Base-by-base conservation (phyloP, 352 stramenopile genomes). In the Pythium vanterpoolii region DNA sequence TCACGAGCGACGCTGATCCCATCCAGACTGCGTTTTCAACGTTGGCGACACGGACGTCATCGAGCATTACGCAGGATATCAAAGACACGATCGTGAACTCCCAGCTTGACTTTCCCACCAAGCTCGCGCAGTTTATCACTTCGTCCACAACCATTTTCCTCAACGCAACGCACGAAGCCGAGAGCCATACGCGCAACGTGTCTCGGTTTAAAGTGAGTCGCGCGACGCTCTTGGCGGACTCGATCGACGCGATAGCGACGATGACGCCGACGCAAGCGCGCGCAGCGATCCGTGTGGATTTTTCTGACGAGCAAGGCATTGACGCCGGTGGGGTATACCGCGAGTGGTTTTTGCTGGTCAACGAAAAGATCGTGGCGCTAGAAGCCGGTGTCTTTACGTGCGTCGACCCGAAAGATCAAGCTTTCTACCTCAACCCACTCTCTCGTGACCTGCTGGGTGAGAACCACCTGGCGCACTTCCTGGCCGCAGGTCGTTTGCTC, bases 291-390 rank as follows among this genome's bases (percentile, higher is more conserved):
- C 78, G 83, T 16, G 79, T 96, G 33, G 77, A 93, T 27, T 97
- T 96, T 46, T 56, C 85, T 0, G 74, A 83, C 16, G 88, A 97
- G 60, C 83, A 68, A 16, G 88, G 88, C 6, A 71, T 95, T 16
- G 88, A 96, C 50, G 88, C 88, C 1, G 88, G 87, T n/a, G 87
- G 80, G 18, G 57, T 97, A 4, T 83, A 96, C 59, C 79, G 88
- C 9, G 87, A 96, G 64, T 97, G 90, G 90, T 96, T 95, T 59
- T 74, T 84, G 54, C 73, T 96, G 39, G 57, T 96, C 1, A 89
- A 79, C 34, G 75, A 90, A 14, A 43, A 77, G 34, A 60, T 93
- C 24, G 70, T 78, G 30, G 46, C 83, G 9, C 66, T 73, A 14
- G 62, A 66, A 4, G 67, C 64, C 4, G 84, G 82, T 10, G 52